Evolutionary conservation across 169 alveolate genomes (phyloP), one percentile per base, ranked within the genome.

Genomic region (Plasmodium gonderi): DNA sequence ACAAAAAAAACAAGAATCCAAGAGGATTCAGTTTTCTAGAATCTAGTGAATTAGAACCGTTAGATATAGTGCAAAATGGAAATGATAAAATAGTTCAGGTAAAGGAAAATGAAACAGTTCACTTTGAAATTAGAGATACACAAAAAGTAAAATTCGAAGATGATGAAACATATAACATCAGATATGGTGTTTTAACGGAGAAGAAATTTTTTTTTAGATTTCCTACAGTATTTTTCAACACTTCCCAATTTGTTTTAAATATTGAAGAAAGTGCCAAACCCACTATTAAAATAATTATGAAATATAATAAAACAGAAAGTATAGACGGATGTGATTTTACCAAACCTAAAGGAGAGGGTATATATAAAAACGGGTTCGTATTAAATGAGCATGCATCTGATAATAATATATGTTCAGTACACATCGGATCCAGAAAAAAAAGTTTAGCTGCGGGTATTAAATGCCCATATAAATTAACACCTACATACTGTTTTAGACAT

Each of bases 251-350:
- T 29, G 8, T 3, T 6, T 2, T 68, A 0, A 26, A 23, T 0
- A 20, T 72, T 82, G 29, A 1, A 3, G 47, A 14, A 20, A 31
- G 17, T 17, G 67, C 20, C 5, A 45, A 29, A 26, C 6, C 23
- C 5, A 40, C 9, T 26, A 5, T 40, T 29, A 26, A 68, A 2
- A 82, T 82, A 33, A n/a, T 29, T n/a, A 5, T 82, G 9, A 68
- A 82, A 54, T 8, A 36, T 0, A 33, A 82, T 1, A 82, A 82
- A 68, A 82, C 91, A 6, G 74, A 68, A 44, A 44, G 33, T 40
- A 82, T 82, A 68, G 91, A 82, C 36, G 91, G 91, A 0, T 82
- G 91, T 69, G 91, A 82, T 67, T 82, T 82, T 68, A 82, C 91
- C 8, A 44, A 68, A 82, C 82, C 91, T 9, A 20, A 45, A 26